Conservation (phyloP, 2,329 filamentous ascomycete genomes). For the Proliferodiscus dingleyae region DNA sequence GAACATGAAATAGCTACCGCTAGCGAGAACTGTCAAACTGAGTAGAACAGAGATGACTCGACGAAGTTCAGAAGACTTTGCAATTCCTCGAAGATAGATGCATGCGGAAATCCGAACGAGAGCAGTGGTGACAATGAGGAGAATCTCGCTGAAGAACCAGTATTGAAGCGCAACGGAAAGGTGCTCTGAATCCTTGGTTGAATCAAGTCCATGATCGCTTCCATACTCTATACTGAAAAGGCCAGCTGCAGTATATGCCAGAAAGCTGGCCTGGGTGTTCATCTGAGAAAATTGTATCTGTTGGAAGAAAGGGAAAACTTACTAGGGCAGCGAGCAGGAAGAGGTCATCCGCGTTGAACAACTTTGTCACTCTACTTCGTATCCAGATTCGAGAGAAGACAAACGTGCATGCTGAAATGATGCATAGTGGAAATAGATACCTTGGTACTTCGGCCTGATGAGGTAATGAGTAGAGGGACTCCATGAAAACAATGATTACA, state of each 20-base stretch:
- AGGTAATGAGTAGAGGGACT: neutral
- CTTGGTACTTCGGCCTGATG: neutral
- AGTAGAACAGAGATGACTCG: conserved; percentile 32
- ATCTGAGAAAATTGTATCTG: no score
- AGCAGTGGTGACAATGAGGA: conserved; percentile 38
- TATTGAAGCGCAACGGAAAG: conserved; percentile 4
- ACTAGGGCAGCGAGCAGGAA: conserved; percentile 8
- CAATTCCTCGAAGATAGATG: conserved; percentile 28
- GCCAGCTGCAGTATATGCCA: neutral
- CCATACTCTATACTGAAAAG: conserved; percentile 4
- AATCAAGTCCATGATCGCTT: neutral
- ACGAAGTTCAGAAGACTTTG: neutral
- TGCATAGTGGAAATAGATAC: neutral
- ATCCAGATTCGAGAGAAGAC: conserved; percentile 2
- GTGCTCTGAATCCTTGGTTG: neutral
- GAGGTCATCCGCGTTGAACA: conserved; percentile 4
- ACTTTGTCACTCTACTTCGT: neutral
- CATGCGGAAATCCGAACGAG: conserved; percentile 37
- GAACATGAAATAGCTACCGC: conserved; percentile 39
- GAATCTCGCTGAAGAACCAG: conserved; percentile 18
- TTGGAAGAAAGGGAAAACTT: no score
- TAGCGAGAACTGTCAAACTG: conserved; percentile 32
- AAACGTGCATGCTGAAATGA: neutral
- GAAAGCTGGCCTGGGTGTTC: conserved; percentile 2
- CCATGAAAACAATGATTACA: neutral